Percentiles rank a stretch among this genome's conserved stretches.
Evolutionary conservation across 192 early-diverging fungal genomes (phyloP).

Genomic region (Entophlyctis luteolus): DNA sequence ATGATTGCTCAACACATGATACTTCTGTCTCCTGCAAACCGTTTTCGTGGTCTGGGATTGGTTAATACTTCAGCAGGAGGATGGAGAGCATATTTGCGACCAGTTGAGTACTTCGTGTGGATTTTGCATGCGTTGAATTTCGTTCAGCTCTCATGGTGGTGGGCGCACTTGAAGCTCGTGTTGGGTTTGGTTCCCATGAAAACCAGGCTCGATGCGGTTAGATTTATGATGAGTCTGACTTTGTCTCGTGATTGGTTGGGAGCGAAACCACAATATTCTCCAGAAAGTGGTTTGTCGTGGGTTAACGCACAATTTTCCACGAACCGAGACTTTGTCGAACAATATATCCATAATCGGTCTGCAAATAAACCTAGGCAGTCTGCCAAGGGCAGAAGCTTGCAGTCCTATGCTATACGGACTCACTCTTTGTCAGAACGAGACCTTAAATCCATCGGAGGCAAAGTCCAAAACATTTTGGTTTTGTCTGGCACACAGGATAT

Average conservation of each 20-base stretch:
- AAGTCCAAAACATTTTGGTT: neutral
- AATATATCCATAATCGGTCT: neutral
- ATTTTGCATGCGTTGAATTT: no score
- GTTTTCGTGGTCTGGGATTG: neutral
- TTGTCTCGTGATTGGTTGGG: neutral
- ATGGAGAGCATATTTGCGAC: neutral
- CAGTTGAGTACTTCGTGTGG: no score
- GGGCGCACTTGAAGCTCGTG: neutral
- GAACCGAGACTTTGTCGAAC: neutral
- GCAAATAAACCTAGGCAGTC: neutral
- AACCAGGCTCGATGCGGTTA: neutral
- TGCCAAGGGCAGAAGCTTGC: neutral
- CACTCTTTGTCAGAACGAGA: neutral
- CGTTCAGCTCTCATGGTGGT: neutral
- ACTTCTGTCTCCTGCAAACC: neutral
- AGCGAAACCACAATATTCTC: neutral
- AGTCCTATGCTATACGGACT: neutral
- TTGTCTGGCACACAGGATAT: neutral
- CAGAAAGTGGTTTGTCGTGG: neutral
- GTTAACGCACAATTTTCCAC: no score
- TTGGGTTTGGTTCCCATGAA: neutral
- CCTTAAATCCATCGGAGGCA: neutral
- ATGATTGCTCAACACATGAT: slow-evolving; percentile 4
- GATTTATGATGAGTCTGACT: neutral
- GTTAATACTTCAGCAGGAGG: neutral